These are phyloP conservation scores for Lactarius indigo DNA, from an alignment of 768 basidiomycete genomes.

Conservation along the genomic window DNA sequence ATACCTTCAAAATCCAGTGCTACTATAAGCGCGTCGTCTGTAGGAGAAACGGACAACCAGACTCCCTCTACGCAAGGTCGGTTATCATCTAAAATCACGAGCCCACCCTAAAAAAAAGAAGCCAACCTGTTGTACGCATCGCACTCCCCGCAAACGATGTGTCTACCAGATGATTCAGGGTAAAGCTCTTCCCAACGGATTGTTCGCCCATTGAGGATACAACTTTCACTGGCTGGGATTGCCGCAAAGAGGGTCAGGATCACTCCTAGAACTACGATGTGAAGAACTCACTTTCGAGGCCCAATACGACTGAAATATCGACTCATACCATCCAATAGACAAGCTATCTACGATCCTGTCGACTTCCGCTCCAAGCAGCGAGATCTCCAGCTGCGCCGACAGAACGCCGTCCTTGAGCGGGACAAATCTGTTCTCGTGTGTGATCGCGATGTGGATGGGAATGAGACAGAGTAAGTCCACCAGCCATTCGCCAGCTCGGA, in stretches of 20 bases:
- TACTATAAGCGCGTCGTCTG: slow-evolving; percentile 50
- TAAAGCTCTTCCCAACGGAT: slow-evolving; percentile 59
- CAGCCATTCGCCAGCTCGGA: slow-evolving; percentile 57
- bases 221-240: slow-evolving; percentile 52
- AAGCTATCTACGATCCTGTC: slow-evolving; percentile 51
- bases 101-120: not conserved
- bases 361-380: slow-evolving; percentile 59
- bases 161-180: slow-evolving; percentile 57
- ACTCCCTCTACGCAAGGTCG: slow-evolving; percentile 44
- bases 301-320: slow-evolving; percentile 61
- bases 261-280: not conserved
- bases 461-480: slow-evolving; percentile 59
- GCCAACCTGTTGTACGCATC: slow-evolving; percentile 53
- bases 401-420: slow-evolving; percentile 59
- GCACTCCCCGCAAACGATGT: slow-evolving; percentile 65
- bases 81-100: not conserved
- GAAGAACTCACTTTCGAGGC: slow-evolving; percentile 44
- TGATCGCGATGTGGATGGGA: slow-evolving; percentile 60
- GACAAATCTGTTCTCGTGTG: slow-evolving; percentile 56
- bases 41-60: slow-evolving; percentile 67
- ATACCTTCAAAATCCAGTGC: slow-evolving; percentile 63
- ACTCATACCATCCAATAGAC: slow-evolving; percentile 64
- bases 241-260: not conserved
- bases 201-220: slow-evolving; percentile 71
- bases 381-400: slow-evolving; percentile 47